A percentile compares a stretch with the other conserved stretches of the same genome.
phyloP scores from a whole-genome alignment of 768 basidiomycete species.

The Ramaria rubella region DNA sequence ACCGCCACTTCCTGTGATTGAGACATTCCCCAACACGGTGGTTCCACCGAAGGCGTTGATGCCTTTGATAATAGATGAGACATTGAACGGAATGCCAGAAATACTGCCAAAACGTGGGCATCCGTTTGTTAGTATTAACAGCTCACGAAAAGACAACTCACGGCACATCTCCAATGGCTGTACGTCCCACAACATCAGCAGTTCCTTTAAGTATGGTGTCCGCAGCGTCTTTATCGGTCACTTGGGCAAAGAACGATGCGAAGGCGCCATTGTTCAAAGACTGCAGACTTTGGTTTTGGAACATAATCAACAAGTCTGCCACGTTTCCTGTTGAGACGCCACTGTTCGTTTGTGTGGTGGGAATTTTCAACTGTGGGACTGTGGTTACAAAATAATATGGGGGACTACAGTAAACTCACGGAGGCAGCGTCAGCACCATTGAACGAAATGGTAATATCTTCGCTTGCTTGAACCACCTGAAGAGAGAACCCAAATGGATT shows the following conservation, averaged over 20 bases:
- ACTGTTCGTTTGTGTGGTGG: conserved; percentile 41
- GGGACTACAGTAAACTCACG: conserved; percentile 29
- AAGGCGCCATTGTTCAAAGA: conserved; percentile 53
- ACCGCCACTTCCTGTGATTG: conserved; percentile 60
- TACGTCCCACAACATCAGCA: conserved; percentile 52
- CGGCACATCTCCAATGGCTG: conserved; percentile 58
- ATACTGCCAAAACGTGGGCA: conserved; percentile 32
- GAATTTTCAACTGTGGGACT: conserved; percentile 41
- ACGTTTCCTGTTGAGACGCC: conserved; percentile 66
- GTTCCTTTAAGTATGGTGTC: conserved; percentile 48
- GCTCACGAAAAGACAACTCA: not conserved
- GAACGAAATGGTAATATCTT: conserved; percentile 46
- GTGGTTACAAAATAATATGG: not conserved
- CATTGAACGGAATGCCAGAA: conserved; percentile 54
- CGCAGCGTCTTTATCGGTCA: conserved; percentile 42
- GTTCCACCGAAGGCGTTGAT: conserved; percentile 53
- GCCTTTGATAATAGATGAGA: conserved; percentile 50
- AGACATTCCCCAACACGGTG: conserved; percentile 48
- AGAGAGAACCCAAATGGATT: conserved; percentile 75
- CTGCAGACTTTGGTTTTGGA: conserved; percentile 47
- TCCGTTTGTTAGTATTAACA: not conserved
- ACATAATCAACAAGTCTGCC: conserved; percentile 52
- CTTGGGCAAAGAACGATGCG: conserved; percentile 48
- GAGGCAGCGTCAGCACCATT: conserved; percentile 46
- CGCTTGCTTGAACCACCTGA: conserved; percentile 50